phyloP scores from a whole-genome alignment of 371 early-diverging fungal species.

The Chytridium lagenaria region DNA sequence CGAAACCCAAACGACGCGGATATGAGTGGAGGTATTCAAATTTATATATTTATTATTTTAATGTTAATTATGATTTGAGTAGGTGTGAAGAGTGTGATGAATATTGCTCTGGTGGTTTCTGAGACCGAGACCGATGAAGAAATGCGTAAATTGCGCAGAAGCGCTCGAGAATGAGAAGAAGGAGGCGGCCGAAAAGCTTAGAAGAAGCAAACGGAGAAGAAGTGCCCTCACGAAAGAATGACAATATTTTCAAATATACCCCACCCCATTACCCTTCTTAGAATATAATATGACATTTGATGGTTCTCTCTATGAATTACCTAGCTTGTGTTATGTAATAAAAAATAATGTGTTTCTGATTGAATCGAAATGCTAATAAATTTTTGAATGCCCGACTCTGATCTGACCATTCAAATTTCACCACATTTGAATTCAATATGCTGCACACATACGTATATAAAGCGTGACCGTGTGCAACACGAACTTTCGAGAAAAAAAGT shows the following conservation, averaged over 20 bases:
- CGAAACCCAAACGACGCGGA: conserved; percentile 24
- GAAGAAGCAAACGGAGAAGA: conserved; percentile 5
- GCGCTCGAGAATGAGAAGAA: background rate
- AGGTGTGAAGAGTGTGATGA: conserved; percentile 18
- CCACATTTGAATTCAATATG: too few relatives aligned
- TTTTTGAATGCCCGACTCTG: background rate
- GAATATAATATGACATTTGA: background rate
- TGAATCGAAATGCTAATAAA: background rate
- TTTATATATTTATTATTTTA: background rate
- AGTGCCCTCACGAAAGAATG: background rate
- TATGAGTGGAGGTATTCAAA: conserved; percentile 32
- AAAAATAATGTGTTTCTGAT: background rate
- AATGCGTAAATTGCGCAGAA: background rate
- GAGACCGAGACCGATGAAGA: background rate
- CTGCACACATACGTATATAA: too few relatives aligned
- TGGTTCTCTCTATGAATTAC: background rate
- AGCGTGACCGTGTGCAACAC: too few relatives aligned
- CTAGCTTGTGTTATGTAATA: background rate
- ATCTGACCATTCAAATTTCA: too few relatives aligned
- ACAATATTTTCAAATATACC: background rate
- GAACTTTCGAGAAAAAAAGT: too few relatives aligned
- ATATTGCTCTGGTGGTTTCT: background rate
- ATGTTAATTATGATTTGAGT: background rate
- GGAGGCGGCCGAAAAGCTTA: background rate
- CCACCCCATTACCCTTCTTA: background rate